Conservation (phyloP, 148 eudicot genomes). For the Rhododendron henanense region DNA sequence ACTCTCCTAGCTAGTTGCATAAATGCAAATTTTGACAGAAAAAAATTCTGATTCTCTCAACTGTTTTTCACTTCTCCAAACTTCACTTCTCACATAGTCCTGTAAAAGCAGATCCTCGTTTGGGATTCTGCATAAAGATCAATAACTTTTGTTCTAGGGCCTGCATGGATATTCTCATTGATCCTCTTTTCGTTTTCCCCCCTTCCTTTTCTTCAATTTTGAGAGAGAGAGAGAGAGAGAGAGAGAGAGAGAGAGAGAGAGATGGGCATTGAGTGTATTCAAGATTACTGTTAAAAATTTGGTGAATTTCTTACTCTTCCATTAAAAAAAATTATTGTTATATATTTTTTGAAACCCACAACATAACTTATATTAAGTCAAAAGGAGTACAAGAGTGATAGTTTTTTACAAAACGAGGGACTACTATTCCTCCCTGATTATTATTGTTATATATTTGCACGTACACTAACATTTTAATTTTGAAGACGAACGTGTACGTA, state of each 20-base stretch:
- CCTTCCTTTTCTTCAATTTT: not conserved
- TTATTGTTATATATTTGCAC: no score
- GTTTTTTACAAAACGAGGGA: no score
- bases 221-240: not conserved
- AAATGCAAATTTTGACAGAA: not conserved
- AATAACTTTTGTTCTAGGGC: not conserved
- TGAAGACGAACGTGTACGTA: no score
- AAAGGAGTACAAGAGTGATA: no score
- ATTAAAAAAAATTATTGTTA: no score
- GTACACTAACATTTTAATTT: not conserved
- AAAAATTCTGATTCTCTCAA: not conserved
- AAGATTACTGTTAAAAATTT: not conserved
- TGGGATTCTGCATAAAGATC: not conserved
- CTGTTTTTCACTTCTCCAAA: not conserved
- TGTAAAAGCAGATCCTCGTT: constrained; percentile 6
- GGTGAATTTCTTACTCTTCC: no score
- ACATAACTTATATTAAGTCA: no score
- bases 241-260: not conserved
- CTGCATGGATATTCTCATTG: not conserved
- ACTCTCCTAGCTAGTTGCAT: not conserved
- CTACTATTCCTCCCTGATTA: no score
- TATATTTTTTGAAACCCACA: no score
- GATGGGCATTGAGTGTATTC: not conserved
- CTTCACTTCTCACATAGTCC: not conserved
- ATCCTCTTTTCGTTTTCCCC: not conserved